Conservation (phyloP, 108 stramenopile species). For the Pseudonitzschia delicatissima region DNA sequence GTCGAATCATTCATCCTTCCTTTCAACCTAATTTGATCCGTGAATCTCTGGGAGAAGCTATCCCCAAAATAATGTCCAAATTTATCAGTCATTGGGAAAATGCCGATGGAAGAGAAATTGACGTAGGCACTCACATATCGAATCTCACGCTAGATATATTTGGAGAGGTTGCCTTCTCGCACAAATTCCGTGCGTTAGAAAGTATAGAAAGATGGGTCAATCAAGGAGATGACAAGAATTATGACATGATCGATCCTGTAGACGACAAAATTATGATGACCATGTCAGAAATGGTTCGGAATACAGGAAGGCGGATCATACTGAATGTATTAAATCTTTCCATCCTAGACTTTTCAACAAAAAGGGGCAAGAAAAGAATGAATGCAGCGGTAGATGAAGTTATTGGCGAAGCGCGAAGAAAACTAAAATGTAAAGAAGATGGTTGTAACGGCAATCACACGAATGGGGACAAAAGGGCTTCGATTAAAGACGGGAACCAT, state of each 20-base stretch:
- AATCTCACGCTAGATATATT: conserved; percentile 57
- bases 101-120: conserved; percentile 41
- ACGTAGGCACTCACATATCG: conserved; percentile 45
- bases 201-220: conserved; percentile 47
- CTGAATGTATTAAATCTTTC: conserved; percentile 20
- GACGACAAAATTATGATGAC: conserved; percentile 37
- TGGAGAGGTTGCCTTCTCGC: conserved; percentile 58
- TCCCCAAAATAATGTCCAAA: conserved; percentile 25
- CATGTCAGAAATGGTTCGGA: conserved; percentile 15
- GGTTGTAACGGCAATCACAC: conserved; percentile 11
- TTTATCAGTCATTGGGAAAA: conserved; percentile 48
- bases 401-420: conserved; percentile 34
- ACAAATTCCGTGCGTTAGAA: conserved; percentile 47
- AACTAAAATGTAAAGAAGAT: neutral
- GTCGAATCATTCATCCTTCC: conserved; percentile 61
- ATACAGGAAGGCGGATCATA: conserved; percentile 24
- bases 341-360: conserved; percentile 29
- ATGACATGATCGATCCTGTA: conserved; percentile 4
- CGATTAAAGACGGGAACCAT: too few relatives aligned
- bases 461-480: too few relatives aligned
- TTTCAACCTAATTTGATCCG: conserved; percentile 39
- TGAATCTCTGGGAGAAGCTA: conserved; percentile 33
- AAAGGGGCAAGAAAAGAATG: conserved; percentile 14
- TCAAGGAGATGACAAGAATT: neutral
- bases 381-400: conserved; percentile 43